These are phyloP conservation scores for Tritrichomonas foetus DNA, from an alignment of 208 protist genomes.

Conservation along the genomic window DNA sequence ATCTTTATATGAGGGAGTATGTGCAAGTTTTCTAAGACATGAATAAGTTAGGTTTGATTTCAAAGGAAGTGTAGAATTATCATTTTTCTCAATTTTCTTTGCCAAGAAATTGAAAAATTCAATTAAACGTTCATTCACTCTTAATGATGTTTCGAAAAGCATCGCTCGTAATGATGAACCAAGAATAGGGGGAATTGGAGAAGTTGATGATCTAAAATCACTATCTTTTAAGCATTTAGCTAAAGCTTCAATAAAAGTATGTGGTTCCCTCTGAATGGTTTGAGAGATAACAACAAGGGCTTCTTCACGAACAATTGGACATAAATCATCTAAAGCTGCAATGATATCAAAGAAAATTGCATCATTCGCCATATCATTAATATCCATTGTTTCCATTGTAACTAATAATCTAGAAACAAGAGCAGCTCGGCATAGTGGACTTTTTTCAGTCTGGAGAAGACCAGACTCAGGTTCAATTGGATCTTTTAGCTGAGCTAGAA, in stretches of 20 bases:
- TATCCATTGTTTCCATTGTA: background rate
- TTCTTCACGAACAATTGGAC: background rate
- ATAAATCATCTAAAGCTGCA: background rate
- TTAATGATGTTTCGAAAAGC: background rate
- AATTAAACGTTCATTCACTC: background rate
- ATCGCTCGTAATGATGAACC: background rate
- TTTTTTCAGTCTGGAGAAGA: background rate
- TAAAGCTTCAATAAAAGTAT: background rate
- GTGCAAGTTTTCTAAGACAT: background rate
- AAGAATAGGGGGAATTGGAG: background rate
- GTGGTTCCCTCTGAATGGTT: background rate
- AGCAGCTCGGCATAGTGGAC: background rate
- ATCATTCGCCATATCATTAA: background rate
- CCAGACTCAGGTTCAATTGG: background rate
- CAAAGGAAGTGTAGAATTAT: background rate
- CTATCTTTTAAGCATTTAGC: background rate
- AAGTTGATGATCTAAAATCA: background rate
- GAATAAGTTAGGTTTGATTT: background rate
- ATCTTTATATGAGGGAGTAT: background rate
- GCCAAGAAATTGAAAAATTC: background rate
- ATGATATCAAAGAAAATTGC: background rate
- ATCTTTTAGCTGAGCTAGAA: background rate
- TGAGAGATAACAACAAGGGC: background rate
- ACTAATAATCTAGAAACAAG: background rate
- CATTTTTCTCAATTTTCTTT: background rate